Percentiles rank a stretch among this genome's conserved stretches.
phyloP scores from a whole-genome alignment of 2,329 filamentous ascomycete genomes.

The Chaetomium strumarium region DNA sequence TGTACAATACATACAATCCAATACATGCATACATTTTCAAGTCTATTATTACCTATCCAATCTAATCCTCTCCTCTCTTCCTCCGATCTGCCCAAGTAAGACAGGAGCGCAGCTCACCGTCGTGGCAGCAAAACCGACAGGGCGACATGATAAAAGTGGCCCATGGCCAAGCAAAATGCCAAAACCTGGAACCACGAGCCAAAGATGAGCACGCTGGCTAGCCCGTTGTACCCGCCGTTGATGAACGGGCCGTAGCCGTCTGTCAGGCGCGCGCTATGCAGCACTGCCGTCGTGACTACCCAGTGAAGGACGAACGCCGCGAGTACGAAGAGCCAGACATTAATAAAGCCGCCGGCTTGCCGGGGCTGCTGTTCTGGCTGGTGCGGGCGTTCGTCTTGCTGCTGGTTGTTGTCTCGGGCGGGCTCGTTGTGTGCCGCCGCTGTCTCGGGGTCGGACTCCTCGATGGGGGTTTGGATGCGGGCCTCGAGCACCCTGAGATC shows the following conservation, averaged over 20 bases:
- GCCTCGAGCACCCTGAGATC: not conserved
- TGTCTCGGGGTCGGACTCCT: not conserved
- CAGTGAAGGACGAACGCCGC: not conserved
- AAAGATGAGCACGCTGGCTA: slow-evolving; percentile 8
- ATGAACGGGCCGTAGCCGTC: slow-evolving; percentile 7
- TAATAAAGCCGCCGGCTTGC: not conserved
- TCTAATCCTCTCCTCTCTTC: not conserved
- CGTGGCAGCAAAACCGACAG: not conserved
- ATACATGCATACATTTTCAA: not conserved
- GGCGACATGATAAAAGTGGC: not conserved
- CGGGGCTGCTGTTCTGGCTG: not conserved
- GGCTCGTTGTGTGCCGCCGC: not conserved
- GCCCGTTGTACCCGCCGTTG: slow-evolving; percentile 11
- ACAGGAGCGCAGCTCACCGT: not conserved
- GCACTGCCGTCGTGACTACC: slow-evolving; percentile 3
- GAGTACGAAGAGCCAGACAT: not conserved
- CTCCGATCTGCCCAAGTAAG: not conserved
- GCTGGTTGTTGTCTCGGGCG: not conserved
- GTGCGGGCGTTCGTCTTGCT: not conserved
- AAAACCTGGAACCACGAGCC: slow-evolving; percentile 8
- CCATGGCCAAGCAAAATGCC: not conserved
- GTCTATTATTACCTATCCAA: not conserved
- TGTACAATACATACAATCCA: too few species aligned
- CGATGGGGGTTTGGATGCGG: not conserved
- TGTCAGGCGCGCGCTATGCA: slow-evolving; percentile 13